Conservation (phyloP, 2,329 filamentous ascomycete genomes). For the Colletotrichum cuscutae region DNA sequence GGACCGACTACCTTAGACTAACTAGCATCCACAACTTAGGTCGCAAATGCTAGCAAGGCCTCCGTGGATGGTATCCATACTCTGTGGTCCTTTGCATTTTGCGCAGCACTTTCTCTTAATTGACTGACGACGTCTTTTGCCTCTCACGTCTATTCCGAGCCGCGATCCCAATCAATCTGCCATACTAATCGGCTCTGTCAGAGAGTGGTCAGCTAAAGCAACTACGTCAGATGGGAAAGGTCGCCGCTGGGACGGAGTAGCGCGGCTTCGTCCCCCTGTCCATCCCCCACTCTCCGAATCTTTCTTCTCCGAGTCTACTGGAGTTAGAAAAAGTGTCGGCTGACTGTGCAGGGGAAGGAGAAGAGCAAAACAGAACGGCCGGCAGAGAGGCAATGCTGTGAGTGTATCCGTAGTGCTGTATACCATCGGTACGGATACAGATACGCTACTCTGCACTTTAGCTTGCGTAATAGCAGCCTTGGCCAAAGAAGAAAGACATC, state of each 20-base stretch:
- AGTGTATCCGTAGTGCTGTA: neutral
- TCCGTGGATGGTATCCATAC: neutral
- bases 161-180: neutral
- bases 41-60: neutral
- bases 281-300: constrained; percentile 30
- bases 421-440: neutral
- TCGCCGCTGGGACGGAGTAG: neutral
- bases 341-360: constrained; percentile 13
- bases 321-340: constrained; percentile 17
- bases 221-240: constrained; percentile 28
- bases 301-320: constrained; percentile 25
- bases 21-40: neutral
- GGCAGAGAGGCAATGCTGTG: neutral
- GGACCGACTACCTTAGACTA: neutral
- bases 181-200: constrained; percentile 1
- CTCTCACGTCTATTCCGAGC: neutral
- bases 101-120: neutral
- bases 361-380: neutral
- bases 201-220: constrained; percentile 10
- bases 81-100: neutral
- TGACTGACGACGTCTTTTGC: neutral
- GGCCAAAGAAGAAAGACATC: neutral
- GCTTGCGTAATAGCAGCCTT: neutral
- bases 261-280: constrained; percentile 20
- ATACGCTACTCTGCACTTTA: neutral